Conservation (phyloP, 129 eudicot species). For the Artemisia tridentata region DNA sequence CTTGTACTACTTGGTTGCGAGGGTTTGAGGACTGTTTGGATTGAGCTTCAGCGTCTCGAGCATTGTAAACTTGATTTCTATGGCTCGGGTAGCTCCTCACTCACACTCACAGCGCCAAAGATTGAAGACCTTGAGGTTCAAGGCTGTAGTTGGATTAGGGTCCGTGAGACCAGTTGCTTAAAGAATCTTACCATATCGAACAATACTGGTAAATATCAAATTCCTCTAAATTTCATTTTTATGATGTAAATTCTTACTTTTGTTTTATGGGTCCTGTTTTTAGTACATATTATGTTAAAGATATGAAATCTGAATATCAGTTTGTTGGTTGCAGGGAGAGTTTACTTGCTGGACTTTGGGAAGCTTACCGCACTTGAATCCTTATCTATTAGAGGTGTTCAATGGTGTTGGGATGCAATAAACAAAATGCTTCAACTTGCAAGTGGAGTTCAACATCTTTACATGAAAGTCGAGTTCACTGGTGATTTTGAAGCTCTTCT, state of each 20-base stretch:
- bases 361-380: conserved; percentile 69
- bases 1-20: conserved; percentile 81
- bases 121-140: conserved; percentile 78
- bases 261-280: background rate
- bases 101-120: conserved; percentile 57
- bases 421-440: conserved; percentile 84
- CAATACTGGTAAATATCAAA: conserved; percentile 55
- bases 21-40: conserved; percentile 59
- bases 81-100: conserved; percentile 58
- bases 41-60: conserved; percentile 58
- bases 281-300: background rate
- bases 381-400: conserved; percentile 81
- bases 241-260: no score
- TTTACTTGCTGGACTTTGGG: conserved; percentile 78
- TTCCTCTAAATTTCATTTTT: background rate
- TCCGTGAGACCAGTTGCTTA: conserved; percentile 54
- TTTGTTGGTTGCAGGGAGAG: conserved; percentile 54
- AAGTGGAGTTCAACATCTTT: conserved; percentile 75
- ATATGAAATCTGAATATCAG: background rate
- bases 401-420: conserved; percentile 96
- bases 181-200: conserved; percentile 66
- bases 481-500: conserved; percentile 73
- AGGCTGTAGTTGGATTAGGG: conserved; percentile 81
- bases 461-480: conserved; percentile 91
- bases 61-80: conserved; percentile 76